phyloP scores from a whole-genome alignment of 768 basidiomycete species.

The Tephrocybe sp. region DNA sequence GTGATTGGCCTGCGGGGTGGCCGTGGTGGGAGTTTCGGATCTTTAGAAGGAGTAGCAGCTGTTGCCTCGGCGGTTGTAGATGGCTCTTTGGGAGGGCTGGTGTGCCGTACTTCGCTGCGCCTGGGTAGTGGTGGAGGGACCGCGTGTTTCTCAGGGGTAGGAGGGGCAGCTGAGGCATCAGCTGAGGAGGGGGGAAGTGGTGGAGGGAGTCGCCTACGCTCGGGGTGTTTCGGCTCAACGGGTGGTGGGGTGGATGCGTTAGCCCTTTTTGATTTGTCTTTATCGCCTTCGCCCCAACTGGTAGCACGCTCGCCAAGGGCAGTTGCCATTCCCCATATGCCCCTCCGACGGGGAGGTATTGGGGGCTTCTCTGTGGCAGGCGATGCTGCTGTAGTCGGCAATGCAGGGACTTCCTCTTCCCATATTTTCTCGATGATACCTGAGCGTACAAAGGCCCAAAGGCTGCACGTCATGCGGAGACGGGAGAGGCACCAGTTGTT shows the following conservation, averaged over 20 bases:
- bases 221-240: slow-evolving; percentile 15
- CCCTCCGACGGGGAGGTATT: slow-evolving; percentile 60
- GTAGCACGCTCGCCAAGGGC: slow-evolving; percentile 59
- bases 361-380: slow-evolving; percentile 49
- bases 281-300: slow-evolving; percentile 52
- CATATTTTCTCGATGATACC: slow-evolving; percentile 84
- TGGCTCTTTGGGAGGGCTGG: slow-evolving; percentile 12
- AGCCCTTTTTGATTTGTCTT: slow-evolving; percentile 31
- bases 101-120: slow-evolving; percentile 39
- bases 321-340: slow-evolving; percentile 69
- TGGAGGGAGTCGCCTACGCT: slow-evolving; percentile 30
- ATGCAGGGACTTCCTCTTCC: slow-evolving; percentile 71
- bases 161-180: slow-evolving; percentile 15
- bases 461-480: slow-evolving; percentile 81
- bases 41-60: slow-evolving; percentile 7
- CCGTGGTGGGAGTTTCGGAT: slow-evolving; percentile 14
- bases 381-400: slow-evolving; percentile 23
- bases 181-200: slow-evolving; percentile 20
- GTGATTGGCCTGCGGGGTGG: slow-evolving; percentile 23
- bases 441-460: slow-evolving; percentile 87
- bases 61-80: neutral
- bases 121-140: slow-evolving; percentile 53
- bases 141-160: slow-evolving; percentile 18
- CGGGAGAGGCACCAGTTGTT: slow-evolving; percentile 86
- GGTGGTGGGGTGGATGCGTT: slow-evolving; percentile 10